phyloP scores from a whole-genome alignment of 2,329 filamentous ascomycete genomes.

The Penicillium palitans region DNA sequence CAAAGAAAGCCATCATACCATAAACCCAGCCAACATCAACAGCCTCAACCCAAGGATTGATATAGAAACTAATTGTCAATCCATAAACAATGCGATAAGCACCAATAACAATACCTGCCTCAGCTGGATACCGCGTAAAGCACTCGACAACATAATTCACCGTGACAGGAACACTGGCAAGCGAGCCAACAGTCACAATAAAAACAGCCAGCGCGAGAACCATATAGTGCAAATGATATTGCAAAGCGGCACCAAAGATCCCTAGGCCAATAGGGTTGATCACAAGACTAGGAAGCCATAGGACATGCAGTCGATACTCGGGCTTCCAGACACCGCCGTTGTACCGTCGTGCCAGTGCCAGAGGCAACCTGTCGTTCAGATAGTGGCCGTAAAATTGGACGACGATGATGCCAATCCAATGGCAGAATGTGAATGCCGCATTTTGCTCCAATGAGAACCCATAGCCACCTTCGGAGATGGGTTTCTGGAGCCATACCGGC shows the following conservation, averaged over 20 bases:
- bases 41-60: conserved; percentile 39
- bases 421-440: conserved; percentile 42
- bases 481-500: conserved; percentile 43
- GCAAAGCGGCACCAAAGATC: conserved; percentile 41
- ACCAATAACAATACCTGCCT: conserved; percentile 35
- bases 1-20: conserved; percentile 45
- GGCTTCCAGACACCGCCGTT: conserved; percentile 37
- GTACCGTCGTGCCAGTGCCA: conserved; percentile 33
- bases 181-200: conserved; percentile 41
- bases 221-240: conserved; percentile 45
- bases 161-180: conserved; percentile 28
- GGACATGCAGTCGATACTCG: conserved; percentile 36
- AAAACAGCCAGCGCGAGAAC: conserved; percentile 45
- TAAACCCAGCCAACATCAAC: conserved; percentile 44
- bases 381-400: conserved; percentile 40
- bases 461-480: conserved; percentile 42
- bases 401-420: conserved; percentile 44
- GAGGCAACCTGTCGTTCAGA: conserved; percentile 43
- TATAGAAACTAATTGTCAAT: conserved; percentile 43
- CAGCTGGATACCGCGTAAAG: conserved; percentile 41
- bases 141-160: conserved; percentile 32
- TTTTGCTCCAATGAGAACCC: conserved; percentile 45
- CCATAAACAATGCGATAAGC: conserved; percentile 40
- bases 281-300: conserved; percentile 32
- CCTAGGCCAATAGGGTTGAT: conserved; percentile 35